phyloP scores from a whole-genome alignment of 1,284 basidiomycete species.

The Trametes pubescens region DNA sequence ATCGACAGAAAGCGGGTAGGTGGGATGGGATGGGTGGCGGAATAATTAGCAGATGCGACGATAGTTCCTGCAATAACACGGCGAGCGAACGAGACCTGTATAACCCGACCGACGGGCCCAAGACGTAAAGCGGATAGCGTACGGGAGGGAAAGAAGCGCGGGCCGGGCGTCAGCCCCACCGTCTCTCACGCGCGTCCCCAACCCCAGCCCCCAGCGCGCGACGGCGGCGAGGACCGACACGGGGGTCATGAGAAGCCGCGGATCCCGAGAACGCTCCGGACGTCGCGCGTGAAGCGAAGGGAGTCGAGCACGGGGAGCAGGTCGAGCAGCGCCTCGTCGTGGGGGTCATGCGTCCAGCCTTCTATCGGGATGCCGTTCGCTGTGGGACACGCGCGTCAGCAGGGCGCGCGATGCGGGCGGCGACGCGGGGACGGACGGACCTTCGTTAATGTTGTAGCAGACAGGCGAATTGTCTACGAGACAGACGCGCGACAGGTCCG shows the following conservation, averaged over 20 bases:
- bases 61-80: conserved; percentile 32
- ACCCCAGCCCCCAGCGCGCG: background rate
- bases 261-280: conserved; percentile 91
- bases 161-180: background rate
- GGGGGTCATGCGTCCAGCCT: conserved; percentile 98
- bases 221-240: background rate
- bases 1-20: conserved; percentile 16
- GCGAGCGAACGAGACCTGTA: conserved; percentile 16
- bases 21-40: conserved; percentile 6
- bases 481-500: conserved; percentile 90
- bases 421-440: conserved; percentile 53
- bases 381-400: conserved; percentile 25
- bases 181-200: background rate
- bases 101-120: background rate
- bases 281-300: conserved; percentile 94
- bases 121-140: conserved; percentile 12
- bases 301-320: conserved; percentile 95
- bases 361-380: conserved; percentile 99
- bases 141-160: conserved; percentile 2
- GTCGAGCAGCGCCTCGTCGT: conserved; percentile 96
- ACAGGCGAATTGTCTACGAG: conserved; percentile 97
- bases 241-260: conserved; percentile 59
- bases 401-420: background rate
- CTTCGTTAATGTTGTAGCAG: conserved; percentile 92
- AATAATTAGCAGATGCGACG: conserved; percentile 35